Conservation (phyloP, 257 asterid genomes). For the Nyctanthes arbortristis region DNA sequence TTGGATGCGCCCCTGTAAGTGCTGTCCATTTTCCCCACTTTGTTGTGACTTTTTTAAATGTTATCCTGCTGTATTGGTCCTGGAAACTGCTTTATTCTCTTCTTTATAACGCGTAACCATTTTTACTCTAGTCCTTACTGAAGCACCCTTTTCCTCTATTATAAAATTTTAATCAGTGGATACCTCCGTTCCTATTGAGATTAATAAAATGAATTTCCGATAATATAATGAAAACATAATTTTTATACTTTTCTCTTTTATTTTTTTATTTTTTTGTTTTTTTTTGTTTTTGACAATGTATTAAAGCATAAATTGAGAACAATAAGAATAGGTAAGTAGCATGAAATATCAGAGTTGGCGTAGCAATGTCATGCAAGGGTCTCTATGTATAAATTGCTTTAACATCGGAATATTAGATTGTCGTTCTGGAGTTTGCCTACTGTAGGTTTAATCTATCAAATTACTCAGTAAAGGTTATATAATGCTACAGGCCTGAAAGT, state of each 20-base stretch:
- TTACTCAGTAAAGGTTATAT: constrained; percentile 23
- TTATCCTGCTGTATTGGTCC: neutral
- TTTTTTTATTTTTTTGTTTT: neutral
- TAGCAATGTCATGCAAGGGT: neutral
- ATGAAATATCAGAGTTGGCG: neutral
- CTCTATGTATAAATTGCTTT: neutral
- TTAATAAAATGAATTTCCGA: constrained; percentile 3
- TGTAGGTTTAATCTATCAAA: neutral
- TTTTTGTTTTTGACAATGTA: neutral
- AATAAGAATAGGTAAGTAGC: neutral
- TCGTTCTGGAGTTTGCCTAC: too few relatives aligned
- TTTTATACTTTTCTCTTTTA: neutral
- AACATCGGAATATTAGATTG: neutral
- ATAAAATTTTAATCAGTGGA: neutral
- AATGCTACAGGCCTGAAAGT: constrained; percentile 70
- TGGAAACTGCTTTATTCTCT: neutral
- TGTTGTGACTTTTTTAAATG: neutral
- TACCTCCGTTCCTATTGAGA: neutral
- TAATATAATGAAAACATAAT: constrained; percentile 2
- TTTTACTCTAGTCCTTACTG: neutral
- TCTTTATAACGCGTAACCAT: too few relatives aligned
- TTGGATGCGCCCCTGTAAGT: constrained; percentile 81
- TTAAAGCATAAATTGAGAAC: constrained; percentile 2
- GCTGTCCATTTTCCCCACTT: too few relatives aligned
- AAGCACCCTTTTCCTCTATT: constrained; percentile 1